Evolutionary conservation across 768 basidiomycete genomes (phyloP).

Genomic region (Auriscalpium microsporum): DNA sequence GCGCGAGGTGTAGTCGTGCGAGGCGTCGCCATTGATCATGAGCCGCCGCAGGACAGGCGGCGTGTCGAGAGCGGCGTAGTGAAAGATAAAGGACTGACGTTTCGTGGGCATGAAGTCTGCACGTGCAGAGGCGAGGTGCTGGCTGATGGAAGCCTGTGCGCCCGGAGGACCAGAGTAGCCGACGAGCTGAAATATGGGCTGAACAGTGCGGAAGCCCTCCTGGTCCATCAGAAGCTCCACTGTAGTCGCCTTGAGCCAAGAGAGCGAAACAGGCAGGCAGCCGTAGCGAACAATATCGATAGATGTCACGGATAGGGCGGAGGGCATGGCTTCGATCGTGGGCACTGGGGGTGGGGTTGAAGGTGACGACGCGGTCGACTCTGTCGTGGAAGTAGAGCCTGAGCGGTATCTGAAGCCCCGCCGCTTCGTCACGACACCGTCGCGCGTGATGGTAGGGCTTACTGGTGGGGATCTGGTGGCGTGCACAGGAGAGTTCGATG

Average conservation of each 20-base stretch:
- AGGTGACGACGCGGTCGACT: background rate
- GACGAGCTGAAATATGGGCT: constrained; percentile 50
- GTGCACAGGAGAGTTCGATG: background rate
- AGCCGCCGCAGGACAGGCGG: constrained; percentile 65
- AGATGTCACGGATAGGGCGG: background rate
- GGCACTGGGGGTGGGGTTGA: background rate
- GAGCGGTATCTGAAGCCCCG: background rate
- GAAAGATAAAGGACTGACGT: constrained; percentile 57
- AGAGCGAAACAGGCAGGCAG: constrained; percentile 29
- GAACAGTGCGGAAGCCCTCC: constrained; percentile 66
- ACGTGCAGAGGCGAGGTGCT: constrained; percentile 34
- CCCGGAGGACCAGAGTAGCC: constrained; percentile 33
- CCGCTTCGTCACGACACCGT: background rate
- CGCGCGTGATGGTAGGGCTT: background rate
- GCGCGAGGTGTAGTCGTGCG: constrained; percentile 66
- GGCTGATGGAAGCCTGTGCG: constrained; percentile 14
- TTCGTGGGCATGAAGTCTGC: constrained; percentile 59
- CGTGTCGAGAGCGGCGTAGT: constrained; percentile 59
- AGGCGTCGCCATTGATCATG: constrained; percentile 56
- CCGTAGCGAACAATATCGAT: constrained; percentile 2
- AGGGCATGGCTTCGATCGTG: background rate
- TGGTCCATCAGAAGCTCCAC: constrained; percentile 75
- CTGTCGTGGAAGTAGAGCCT: constrained; percentile 2
- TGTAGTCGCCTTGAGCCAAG: constrained; percentile 45
- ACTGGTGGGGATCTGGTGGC: background rate